These are phyloP conservation scores for Triticum timopheevii DNA, from an alignment of 176 grass and related monocot genomes.

Conservation along the genomic window DNA sequence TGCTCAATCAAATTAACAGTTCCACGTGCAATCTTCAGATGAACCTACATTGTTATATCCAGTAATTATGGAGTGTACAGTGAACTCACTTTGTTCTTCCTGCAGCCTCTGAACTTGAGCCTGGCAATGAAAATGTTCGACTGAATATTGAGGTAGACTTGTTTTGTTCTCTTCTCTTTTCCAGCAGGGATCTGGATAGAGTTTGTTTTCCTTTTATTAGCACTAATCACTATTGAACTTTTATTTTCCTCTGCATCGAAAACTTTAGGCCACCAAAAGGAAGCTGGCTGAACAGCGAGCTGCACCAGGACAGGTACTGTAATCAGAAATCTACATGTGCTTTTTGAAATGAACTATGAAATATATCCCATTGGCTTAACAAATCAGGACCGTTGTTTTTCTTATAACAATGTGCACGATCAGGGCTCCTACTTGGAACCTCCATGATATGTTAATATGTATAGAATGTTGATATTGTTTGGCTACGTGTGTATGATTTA, in stretches of 20 bases:
- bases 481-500: background rate
- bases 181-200: background rate
- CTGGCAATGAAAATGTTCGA: slow-evolving; percentile 61
- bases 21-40: slow-evolving; percentile 4
- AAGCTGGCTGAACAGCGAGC: slow-evolving; percentile 50
- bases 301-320: slow-evolving; percentile 49
- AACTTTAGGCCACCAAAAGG: slow-evolving; percentile 55
- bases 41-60: slow-evolving; percentile 4
- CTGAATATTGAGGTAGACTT: slow-evolving; percentile 78
- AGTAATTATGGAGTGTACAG: background rate
- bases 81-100: slow-evolving; percentile 7
- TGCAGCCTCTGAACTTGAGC: slow-evolving; percentile 66
- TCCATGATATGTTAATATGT: background rate
- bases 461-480: background rate
- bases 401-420: background rate
- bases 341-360: background rate
- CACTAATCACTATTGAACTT: background rate
- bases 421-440: background rate
- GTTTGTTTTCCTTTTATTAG: background rate
- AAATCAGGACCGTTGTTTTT: background rate
- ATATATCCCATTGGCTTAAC: background rate
- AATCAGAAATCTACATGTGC: slow-evolving; percentile 7
- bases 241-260: background rate
- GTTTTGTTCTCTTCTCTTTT: background rate
- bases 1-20: background rate